These are phyloP conservation scores for Diaporthe sp. DNA, from an alignment of 2,329 filamentous ascomycete species.

Conservation along the genomic window DNA sequence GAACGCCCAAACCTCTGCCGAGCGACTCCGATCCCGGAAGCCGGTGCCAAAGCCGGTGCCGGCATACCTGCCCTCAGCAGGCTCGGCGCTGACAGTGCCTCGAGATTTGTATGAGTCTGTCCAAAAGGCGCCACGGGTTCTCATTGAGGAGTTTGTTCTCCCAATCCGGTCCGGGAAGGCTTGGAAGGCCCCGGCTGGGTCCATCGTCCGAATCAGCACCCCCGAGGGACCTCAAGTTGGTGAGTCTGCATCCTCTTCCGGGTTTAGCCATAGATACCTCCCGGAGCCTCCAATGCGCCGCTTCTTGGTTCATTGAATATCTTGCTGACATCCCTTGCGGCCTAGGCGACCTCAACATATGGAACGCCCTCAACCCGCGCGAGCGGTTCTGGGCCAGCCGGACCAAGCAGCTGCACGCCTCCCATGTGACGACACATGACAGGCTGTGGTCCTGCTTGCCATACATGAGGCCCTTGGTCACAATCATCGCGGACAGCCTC, in stretches of 20 bases:
- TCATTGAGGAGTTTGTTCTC: conserved; percentile 69
- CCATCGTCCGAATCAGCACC: conserved; percentile 79
- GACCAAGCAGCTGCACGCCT: conserved; percentile 82
- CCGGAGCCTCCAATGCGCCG: no score
- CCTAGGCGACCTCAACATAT: conserved; percentile 82
- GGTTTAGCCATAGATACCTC: no score
- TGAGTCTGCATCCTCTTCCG: conserved; percentile 44
- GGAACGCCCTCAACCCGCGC: conserved; percentile 80
- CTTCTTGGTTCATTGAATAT: background rate
- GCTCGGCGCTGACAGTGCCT: conserved; percentile 59
- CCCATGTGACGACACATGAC: conserved; percentile 79
- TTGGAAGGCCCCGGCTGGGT: conserved; percentile 77
- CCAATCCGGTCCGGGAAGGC: conserved; percentile 81
- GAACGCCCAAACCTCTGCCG: conserved; percentile 49
- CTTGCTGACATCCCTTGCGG: background rate
- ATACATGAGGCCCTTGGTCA: conserved; percentile 80
- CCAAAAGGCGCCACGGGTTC: conserved; percentile 58
- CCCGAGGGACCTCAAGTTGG: conserved; percentile 82
- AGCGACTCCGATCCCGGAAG: conserved; percentile 57
- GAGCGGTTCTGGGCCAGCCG: conserved; percentile 87
- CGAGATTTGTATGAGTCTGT: conserved; percentile 71
- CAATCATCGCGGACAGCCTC: conserved; percentile 78
- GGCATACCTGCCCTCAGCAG: conserved; percentile 59
- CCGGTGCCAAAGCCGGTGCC: conserved; percentile 62
- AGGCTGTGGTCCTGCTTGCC: conserved; percentile 83